Conservation (phyloP, 2,329 filamentous ascomycete genomes). For the Monilinia polystroma region DNA sequence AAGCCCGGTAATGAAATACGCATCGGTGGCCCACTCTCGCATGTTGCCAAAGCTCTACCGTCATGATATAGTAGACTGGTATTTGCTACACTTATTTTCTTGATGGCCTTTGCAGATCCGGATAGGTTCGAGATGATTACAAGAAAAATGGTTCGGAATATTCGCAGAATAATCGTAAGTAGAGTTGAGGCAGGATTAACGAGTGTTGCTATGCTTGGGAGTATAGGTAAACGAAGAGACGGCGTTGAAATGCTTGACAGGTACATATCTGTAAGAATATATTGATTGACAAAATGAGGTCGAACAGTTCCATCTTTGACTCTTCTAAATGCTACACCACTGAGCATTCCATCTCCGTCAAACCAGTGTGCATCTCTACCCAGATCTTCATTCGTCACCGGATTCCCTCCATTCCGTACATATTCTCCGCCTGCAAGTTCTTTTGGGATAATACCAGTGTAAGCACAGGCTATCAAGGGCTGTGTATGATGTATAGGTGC, state of each 20-base stretch:
- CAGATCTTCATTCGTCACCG: slow-evolving; percentile 59
- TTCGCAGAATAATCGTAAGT: slow-evolving; percentile 48
- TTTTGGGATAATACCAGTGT: slow-evolving; percentile 58
- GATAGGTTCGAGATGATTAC: slow-evolving; percentile 58
- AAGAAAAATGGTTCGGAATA: slow-evolving; percentile 57
- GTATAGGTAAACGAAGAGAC: slow-evolving; percentile 53
- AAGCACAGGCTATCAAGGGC: slow-evolving; percentile 56
- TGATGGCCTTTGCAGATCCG: slow-evolving; percentile 56
- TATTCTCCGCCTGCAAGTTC: slow-evolving; percentile 69
- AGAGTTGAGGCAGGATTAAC: slow-evolving; percentile 58
- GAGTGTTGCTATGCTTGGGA: slow-evolving; percentile 67
- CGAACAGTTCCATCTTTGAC: slow-evolving; percentile 45
- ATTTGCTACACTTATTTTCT: slow-evolving; percentile 69
- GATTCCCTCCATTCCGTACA: slow-evolving; percentile 70
- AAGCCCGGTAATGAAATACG: slow-evolving; percentile 61
- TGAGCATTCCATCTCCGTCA: slow-evolving; percentile 73
- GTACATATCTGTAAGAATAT: slow-evolving; percentile 65
- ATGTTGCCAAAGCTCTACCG: slow-evolving; percentile 65
- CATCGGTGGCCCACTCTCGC: slow-evolving; percentile 70
- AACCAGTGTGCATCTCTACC: slow-evolving; percentile 70
- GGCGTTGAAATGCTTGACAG: slow-evolving; percentile 51
- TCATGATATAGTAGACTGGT: slow-evolving; percentile 67
- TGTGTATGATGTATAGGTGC: slow-evolving; percentile 60
- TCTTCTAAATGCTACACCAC: slow-evolving; percentile 60
- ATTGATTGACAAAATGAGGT: slow-evolving; percentile 69